Conservation (phyloP, 139 green algal species). For the Micractinium sp. region DNA sequence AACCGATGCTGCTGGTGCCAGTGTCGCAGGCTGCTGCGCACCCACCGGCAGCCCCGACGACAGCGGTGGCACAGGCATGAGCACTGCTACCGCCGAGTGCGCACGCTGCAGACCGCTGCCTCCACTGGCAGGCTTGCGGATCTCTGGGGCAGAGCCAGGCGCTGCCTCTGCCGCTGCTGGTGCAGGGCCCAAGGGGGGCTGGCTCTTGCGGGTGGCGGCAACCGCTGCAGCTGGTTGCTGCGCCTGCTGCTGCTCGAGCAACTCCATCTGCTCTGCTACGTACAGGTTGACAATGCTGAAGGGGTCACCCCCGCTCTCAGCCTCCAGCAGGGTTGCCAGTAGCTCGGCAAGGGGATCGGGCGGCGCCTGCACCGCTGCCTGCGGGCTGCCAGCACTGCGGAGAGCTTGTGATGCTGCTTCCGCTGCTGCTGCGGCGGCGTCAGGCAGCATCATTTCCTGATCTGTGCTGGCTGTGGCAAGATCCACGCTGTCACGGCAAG, state of each 20-base stretch:
- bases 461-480: too few species aligned
- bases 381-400: not conserved
- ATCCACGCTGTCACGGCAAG: too few species aligned
- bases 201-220: not conserved
- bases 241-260: slow-evolving; percentile 7
- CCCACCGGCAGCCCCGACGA: too few species aligned
- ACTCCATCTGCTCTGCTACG: slow-evolving; percentile 45
- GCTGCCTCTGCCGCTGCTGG: not conserved
- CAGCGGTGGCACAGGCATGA: not conserved
- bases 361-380: not conserved
- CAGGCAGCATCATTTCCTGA: too few species aligned
- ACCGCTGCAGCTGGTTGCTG: not conserved
- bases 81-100: not conserved
- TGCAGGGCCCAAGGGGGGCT: not conserved
- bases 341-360: not conserved
- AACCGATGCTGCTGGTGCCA: not conserved
- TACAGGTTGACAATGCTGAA: slow-evolving; percentile 42
- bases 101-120: not conserved
- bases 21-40: not conserved
- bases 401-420: too few species aligned
- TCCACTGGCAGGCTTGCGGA: not conserved
- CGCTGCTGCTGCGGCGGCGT: too few species aligned
- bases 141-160: not conserved
- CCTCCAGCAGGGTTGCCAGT: slow-evolving; percentile 15
- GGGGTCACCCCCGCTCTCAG: slow-evolving; percentile 34